Evolutionary conservation across 495 filamentous ascomycete genomes (phyloP), one percentile per base, ranked within the genome.

Genomic region (Neurospora sp.): DNA sequence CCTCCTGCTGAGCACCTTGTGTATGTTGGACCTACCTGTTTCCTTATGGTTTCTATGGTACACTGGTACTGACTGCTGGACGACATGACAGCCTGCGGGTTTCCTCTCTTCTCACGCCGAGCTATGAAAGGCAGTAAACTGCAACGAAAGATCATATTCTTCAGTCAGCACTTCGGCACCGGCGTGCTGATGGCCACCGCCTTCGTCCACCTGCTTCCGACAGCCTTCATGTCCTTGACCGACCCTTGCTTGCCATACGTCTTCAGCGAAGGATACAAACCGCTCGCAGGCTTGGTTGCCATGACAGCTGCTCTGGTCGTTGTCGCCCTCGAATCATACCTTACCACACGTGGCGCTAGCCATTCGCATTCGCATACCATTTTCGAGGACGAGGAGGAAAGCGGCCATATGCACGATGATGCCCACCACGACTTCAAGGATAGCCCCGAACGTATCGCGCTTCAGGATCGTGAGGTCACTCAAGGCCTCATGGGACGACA

Each of bases 101-200:
- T 90, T 75, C 89, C 89, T 35, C 80, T 90, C 72, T 83, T 91
- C 76, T 87, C 85, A 23, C 81, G 86, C 70, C 82, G 87, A 78
- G 78, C 82, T 41, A 82, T 86, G 40, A 77, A 76, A 42, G 78
- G 82, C 74, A 81, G 85, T 75, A 78, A 81, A 74, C 76, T 81
- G 62, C 82, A 86, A 75, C 79, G 78, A 71, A 84, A 77, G 73
- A 86, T 90, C 75, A 83, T 95, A 75, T 94, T 94, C 82, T 80
- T 92, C 66, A 93, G 91, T 39, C 91, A 92, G 71, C 92, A 95
- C 82, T 95, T 96, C 76, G 93, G 93, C 44, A 96, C 93, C 6
- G 93, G 93, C 31, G 93, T 96, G 10, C 83, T 96, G 39, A 92
- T 96, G 74, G 93, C 93, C 23, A 95, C 93, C n/a, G 93, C 93